phyloP scores from a whole-genome alignment of 495 filamentous ascomycete genomes.

The Daldinia loculata region DNA sequence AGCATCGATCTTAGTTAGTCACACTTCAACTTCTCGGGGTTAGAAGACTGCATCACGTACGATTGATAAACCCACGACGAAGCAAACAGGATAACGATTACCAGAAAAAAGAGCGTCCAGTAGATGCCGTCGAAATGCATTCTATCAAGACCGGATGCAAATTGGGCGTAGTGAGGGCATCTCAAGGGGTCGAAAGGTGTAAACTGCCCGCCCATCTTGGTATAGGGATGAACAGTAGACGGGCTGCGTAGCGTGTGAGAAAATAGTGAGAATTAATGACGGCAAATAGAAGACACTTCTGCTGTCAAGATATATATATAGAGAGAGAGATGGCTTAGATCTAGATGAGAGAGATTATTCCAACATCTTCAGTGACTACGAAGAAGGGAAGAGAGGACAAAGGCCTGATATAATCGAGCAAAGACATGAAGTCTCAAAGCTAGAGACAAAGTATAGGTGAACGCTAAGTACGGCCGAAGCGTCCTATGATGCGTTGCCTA shows the following conservation, averaged over 20 bases:
- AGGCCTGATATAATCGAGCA: background rate
- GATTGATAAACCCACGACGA: slow-evolving; percentile 53
- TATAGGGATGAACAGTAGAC: background rate
- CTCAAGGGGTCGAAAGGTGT: slow-evolving; percentile 41
- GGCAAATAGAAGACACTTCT: background rate
- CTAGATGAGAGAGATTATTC: background rate
- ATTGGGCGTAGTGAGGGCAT: slow-evolving; percentile 57
- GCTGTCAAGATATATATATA: background rate
- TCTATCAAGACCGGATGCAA: slow-evolving; percentile 52
- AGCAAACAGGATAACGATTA: slow-evolving; percentile 51
- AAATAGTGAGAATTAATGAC: background rate
- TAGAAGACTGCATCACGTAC: slow-evolving; percentile 41
- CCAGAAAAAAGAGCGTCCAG: slow-evolving; percentile 55
- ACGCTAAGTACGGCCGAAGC: slow-evolving; percentile 12
- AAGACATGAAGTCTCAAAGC: background rate
- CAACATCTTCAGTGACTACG: background rate
- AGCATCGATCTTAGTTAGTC: slow-evolving; percentile 1
- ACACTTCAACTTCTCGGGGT: background rate
- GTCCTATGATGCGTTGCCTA: slow-evolving; percentile 9
- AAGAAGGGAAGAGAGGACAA: background rate
- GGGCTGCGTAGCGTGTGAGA: background rate
- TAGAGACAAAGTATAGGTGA: background rate
- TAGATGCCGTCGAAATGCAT: slow-evolving; percentile 56
- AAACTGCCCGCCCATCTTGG: slow-evolving; percentile 51
- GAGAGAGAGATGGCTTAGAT: background rate